Base-by-base conservation (phyloP, 768 basidiomycete genomes). In the Panellus pusillus region DNA sequence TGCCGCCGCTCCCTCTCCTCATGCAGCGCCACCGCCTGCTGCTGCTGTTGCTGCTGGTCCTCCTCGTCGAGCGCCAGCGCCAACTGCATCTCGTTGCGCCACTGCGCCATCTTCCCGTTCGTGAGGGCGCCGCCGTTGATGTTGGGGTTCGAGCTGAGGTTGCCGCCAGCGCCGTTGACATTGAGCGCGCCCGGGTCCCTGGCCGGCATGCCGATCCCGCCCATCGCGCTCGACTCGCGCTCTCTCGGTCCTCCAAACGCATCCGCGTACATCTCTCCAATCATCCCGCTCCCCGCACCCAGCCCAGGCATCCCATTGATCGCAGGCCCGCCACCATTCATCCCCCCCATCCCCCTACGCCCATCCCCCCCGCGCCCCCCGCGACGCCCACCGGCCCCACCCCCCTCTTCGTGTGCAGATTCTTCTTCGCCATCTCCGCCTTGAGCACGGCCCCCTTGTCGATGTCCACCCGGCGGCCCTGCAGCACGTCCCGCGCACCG, bases 391-490 rank as follows among this genome's bases (percentile, higher is more conserved):
- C 75, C 6, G 83, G 83, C n/a, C 91, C 91, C 19, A 93, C 86
- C 2, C 90, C 90, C 36, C 92, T 78, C 74, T 96, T 97, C 17
- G 94, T 96, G 66, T 99, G 96, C 36, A 99, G 71, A 66, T 99
- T 98, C 81, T 99, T 99, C 83, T 98, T 98, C 17, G 97, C 97
- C 95, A 99, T 98, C 73, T 98, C 97, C 18, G 96, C 97, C 70
- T 98, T 98, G 36, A 99, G 70, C 2, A 94, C 87, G 1, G 91
- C 86, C 13, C 93, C 93, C 64, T 93, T 93, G 70, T 98, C 91
- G 29, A 90, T 83, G 64, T 98, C 97, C 32, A 98, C 91, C 51
- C 92, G 80, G 48, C 88, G 79, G 6, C 96, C 94, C 67, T 95
- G 93, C 6, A 99, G 75, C 6, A 84, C 78, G 64, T 98, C 96